Percentiles rank a stretch among this genome's conserved stretches.
Conservation (phyloP, 148 eudicot species). For the Diospyros lotus region DNA sequence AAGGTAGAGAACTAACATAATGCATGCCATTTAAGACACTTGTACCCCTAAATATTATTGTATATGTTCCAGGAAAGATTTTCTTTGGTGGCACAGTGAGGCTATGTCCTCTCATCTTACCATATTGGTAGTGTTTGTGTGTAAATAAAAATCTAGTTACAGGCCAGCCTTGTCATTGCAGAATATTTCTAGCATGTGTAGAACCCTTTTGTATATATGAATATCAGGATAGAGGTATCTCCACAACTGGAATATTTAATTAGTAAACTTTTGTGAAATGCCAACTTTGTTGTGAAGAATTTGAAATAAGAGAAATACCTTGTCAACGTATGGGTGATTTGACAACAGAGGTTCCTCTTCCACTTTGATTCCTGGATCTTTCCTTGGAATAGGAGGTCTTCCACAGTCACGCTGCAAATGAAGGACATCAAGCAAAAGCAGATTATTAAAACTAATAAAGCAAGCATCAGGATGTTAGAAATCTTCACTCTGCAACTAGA, state of each 20-base stretch:
- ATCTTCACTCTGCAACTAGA: background rate
- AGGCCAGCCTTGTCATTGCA: background rate
- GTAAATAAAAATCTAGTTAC: background rate
- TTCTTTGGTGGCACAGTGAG: background rate
- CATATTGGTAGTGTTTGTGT: background rate
- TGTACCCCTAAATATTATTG: background rate
- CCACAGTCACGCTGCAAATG: conserved; percentile 80
- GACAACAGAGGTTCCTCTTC: conserved; percentile 88
- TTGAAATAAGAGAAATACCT: conserved; percentile 37
- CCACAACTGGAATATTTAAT: background rate
- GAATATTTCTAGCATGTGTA: background rate
- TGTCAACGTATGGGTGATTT: conserved; percentile 91
- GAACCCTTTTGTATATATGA: background rate
- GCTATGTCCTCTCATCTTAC: background rate
- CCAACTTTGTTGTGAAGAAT: background rate
- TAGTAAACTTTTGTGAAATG: background rate
- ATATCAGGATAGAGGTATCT: background rate
- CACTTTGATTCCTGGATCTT: conserved; percentile 71
- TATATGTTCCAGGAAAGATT: background rate
- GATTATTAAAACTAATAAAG: background rate
- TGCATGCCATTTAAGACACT: background rate
- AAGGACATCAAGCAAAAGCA: conserved; percentile 10
- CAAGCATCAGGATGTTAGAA: conserved; percentile 5
- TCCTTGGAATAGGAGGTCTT: conserved; percentile 83
- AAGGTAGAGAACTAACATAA: background rate